Evolutionary conservation across 2,329 filamentous ascomycete genomes (phyloP).

Genomic region (Penicillium freii): DNA sequence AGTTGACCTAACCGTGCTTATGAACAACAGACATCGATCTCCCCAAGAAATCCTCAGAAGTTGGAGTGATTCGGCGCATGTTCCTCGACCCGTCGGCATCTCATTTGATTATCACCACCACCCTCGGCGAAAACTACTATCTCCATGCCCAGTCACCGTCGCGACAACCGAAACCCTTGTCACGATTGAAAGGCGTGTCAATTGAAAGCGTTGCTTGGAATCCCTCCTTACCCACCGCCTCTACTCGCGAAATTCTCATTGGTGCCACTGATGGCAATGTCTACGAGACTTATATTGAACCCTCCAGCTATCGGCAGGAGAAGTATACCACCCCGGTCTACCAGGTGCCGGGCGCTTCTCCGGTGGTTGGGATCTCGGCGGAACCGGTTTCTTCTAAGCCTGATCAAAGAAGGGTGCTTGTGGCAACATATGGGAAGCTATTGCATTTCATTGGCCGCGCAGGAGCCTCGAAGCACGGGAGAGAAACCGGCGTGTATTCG

Average conservation of each 20-base stretch:
- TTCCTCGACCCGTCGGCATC: constrained; percentile 97
- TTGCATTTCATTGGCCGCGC: constrained; percentile 79
- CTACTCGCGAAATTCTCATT: constrained; percentile 88
- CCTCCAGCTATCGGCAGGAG: constrained; percentile 88
- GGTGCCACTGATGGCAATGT: constrained; percentile 92
- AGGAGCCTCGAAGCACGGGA: constrained; percentile 58
- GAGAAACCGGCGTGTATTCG: constrained; percentile 82
- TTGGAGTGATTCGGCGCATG: constrained; percentile 89
- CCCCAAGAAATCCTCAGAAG: constrained; percentile 85
- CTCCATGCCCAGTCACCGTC: constrained; percentile 79
- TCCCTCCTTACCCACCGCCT: constrained; percentile 85
- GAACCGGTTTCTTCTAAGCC: constrained; percentile 67
- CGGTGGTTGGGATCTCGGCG: constrained; percentile 78
- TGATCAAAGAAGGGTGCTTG: constrained; percentile 73
- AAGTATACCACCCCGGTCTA: constrained; percentile 84
- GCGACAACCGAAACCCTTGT: constrained; percentile 77
- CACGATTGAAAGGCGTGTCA: constrained; percentile 76
- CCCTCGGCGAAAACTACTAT: constrained; percentile 94
- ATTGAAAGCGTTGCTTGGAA: constrained; percentile 96
- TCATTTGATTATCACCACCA: constrained; percentile 87
- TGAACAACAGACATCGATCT: constrained; percentile 81
- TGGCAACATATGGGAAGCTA: constrained; percentile 74
- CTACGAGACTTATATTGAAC: constrained; percentile 93
- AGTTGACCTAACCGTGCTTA: constrained; percentile 19
- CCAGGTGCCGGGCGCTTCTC: constrained; percentile 73